Evolutionary conservation across 2,329 filamentous ascomycete species (phyloP).

Genomic region (Calonectria leucothoes): DNA sequence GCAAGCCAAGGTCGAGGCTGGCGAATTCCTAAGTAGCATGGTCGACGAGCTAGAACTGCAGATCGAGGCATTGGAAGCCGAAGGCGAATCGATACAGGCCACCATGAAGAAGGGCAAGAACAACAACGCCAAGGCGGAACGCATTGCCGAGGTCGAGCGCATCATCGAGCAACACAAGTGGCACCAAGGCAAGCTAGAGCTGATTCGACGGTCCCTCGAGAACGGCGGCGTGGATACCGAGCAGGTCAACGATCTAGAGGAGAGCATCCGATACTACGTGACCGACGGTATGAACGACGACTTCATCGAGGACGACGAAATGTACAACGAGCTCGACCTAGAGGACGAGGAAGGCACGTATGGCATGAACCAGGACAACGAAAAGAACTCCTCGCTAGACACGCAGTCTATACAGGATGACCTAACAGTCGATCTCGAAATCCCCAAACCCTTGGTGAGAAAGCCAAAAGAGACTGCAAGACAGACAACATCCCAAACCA

Average conservation of each 20-base stretch:
- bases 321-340: constrained; percentile 95
- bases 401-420: constrained; percentile 93
- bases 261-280: constrained; percentile 95
- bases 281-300: constrained; percentile 89
- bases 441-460: constrained; percentile 57
- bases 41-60: constrained; percentile 94
- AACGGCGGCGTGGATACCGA: constrained; percentile 92
- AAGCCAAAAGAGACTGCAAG: constrained; percentile 69
- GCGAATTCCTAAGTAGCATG: constrained; percentile 86
- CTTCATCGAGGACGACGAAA: constrained; percentile 91
- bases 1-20: constrained; percentile 89
- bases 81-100: constrained; percentile 86
- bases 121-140: constrained; percentile 83
- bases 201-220: constrained; percentile 89
- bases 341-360: constrained; percentile 92
- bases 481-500: constrained; percentile 88
- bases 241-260: constrained; percentile 88
- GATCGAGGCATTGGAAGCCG: constrained; percentile 92
- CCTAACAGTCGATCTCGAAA: constrained; percentile 67
- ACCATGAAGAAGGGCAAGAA: constrained; percentile 97
- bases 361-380: constrained; percentile 83
- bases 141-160: constrained; percentile 86
- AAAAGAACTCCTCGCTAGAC: constrained; percentile 95
- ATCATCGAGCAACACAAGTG: constrained; percentile 94
- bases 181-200: constrained; percentile 93